Percentiles rank a stretch among this genome's conserved stretches.
Evolutionary conservation across 2,329 filamentous ascomycete genomes (phyloP).

Genomic region (Colletotrichum destructivum): DNA sequence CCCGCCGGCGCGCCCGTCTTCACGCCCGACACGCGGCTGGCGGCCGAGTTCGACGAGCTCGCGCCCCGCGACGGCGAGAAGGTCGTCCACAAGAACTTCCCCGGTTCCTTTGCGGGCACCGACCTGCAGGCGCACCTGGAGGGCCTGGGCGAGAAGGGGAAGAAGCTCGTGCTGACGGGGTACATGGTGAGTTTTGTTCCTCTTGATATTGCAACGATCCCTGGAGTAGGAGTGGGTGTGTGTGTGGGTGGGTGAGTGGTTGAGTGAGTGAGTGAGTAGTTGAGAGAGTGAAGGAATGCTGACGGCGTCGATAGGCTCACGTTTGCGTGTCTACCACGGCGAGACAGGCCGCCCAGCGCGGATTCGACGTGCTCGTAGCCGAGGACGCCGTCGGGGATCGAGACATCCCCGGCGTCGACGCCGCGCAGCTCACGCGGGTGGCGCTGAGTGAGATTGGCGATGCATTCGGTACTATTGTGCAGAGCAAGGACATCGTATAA

Average conservation of each 20-base stretch:
- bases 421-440: slow-evolving; percentile 65
- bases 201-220: too few relatives aligned
- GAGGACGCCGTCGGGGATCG: slow-evolving; percentile 76
- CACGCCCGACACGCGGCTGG: slow-evolving; percentile 72
- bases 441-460: slow-evolving; percentile 73
- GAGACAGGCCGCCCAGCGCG: slow-evolving; percentile 71
- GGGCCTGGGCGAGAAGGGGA: slow-evolving; percentile 62
- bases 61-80: slow-evolving; percentile 69
- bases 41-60: slow-evolving; percentile 73
- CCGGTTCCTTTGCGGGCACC: slow-evolving; percentile 74
- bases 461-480: slow-evolving; percentile 74
- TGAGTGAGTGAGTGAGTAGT: too few relatives aligned
- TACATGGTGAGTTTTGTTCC: slow-evolving; percentile 64
- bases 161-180: slow-evolving; percentile 74
- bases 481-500: slow-evolving; percentile 48
- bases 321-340: slow-evolving; percentile 76
- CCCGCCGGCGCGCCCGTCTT: slow-evolving; percentile 77
- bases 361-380: slow-evolving; percentile 74
- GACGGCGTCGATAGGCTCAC: slow-evolving; percentile 67
- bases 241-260: too few relatives aligned
- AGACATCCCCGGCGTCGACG: slow-evolving; percentile 74
- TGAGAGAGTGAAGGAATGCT: slow-evolving; percentile 46
- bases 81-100: slow-evolving; percentile 70
- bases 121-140: slow-evolving; percentile 69
- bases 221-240: too few relatives aligned